A percentile compares a stretch with the other conserved stretches of the same genome.
phyloP scores from a whole-genome alignment of 495 filamentous ascomycete genomes.

The Penicillium salamii region DNA sequence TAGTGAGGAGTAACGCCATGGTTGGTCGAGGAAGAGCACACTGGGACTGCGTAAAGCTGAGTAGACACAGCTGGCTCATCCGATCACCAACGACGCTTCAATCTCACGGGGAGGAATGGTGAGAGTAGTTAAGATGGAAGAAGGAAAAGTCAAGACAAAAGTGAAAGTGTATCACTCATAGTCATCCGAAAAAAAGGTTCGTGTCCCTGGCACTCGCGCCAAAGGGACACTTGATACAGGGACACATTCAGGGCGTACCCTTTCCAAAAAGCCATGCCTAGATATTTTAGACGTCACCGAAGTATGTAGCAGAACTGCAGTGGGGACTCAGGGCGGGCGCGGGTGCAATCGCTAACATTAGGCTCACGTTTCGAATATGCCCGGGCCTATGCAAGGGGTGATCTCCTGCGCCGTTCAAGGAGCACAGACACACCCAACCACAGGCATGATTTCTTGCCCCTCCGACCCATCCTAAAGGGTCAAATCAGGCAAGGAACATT shows the following conservation, averaged over 20 bases:
- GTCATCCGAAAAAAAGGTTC: constrained; percentile 17
- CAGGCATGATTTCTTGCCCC: constrained; percentile 17
- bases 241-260: constrained; percentile 36
- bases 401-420: constrained; percentile 25
- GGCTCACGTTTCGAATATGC: constrained; percentile 35
- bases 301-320: constrained; percentile 38
- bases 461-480: constrained; percentile 17
- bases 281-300: constrained; percentile 46
- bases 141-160: constrained; percentile 16
- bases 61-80: constrained; percentile 16
- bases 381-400: constrained; percentile 38
- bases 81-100: constrained; percentile 8
- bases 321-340: constrained; percentile 22
- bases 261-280: constrained; percentile 43
- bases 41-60: constrained; percentile 10
- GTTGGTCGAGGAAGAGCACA: constrained; percentile 14
- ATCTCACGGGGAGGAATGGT: constrained; percentile 6
- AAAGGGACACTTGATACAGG: constrained; percentile 31
- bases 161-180: constrained; percentile 19
- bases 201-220: constrained; percentile 28
- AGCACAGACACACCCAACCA: constrained; percentile 27
- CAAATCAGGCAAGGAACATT: constrained; percentile 18
- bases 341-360: constrained; percentile 14
- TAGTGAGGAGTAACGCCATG: constrained; percentile 31
- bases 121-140: constrained; percentile 10